Evolutionary conservation across 305 asterid species (phyloP).

Genomic region (Fraxinus nigra): DNA sequence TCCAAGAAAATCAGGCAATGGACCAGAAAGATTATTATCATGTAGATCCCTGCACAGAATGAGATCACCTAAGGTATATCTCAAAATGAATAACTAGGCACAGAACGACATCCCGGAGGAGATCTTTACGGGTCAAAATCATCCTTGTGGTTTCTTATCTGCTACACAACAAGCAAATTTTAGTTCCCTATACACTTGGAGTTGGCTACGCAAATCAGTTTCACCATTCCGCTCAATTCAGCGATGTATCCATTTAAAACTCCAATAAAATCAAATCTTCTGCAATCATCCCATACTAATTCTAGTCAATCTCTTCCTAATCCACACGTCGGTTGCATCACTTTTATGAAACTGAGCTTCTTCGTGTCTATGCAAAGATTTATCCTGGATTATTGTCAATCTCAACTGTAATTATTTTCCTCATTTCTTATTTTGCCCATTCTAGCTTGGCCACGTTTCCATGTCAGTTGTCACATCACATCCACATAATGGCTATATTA

Average conservation of each 20-base stretch:
- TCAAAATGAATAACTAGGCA: neutral
- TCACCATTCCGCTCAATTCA: neutral
- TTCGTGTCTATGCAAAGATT: neutral
- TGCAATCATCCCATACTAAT: neutral
- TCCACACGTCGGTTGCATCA: neutral
- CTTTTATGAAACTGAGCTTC: neutral
- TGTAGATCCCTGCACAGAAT: constrained; percentile 63
- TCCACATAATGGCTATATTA: neutral
- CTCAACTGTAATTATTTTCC: neutral
- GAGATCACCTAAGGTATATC: neutral
- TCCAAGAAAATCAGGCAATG: constrained; percentile 64
- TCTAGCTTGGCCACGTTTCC: neutral
- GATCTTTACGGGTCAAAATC: neutral
- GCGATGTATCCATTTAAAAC: neutral
- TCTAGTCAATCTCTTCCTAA: neutral
- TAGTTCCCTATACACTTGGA: neutral
- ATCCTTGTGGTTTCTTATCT: neutral
- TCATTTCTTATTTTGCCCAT: neutral
- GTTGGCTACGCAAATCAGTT: neutral
- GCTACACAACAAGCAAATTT: neutral
- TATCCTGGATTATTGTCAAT: neutral
- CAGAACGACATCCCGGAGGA: neutral
- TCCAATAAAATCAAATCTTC: neutral
- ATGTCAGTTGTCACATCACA: too few relatives aligned
- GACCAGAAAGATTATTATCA: constrained; percentile 61